These are phyloP conservation scores for Clavispora vitiphila DNA, from an alignment of 805 yeast species.

Conservation along the genomic window DNA sequence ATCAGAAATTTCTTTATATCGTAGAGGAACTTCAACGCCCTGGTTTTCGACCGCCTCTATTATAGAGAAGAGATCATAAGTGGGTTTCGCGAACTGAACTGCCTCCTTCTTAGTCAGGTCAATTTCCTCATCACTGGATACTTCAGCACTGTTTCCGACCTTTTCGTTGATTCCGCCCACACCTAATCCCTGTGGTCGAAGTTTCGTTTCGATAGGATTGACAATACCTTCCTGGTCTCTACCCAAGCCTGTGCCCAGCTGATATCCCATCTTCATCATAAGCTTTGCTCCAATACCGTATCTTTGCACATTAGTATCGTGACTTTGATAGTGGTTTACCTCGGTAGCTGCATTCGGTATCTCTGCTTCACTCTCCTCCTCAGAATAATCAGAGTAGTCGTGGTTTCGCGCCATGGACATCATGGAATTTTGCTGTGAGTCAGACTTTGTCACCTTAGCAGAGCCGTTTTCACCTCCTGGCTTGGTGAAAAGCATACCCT, in stretches of 20 bases:
- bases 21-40: slow-evolving; percentile 32
- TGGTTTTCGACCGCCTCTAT: slow-evolving; percentile 31
- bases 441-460: background rate
- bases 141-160: slow-evolving; percentile 3
- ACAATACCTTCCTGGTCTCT: slow-evolving; percentile 63
- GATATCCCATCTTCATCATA: slow-evolving; percentile 81
- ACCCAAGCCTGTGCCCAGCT: slow-evolving; percentile 84
- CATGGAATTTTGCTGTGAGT: background rate
- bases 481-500: slow-evolving; percentile 1
- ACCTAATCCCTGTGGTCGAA: slow-evolving; percentile 66
- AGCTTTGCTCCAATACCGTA: slow-evolving; percentile 87
- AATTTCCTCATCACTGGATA: slow-evolving; percentile 18
- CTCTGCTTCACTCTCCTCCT: background rate
- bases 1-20: slow-evolving; percentile 32
- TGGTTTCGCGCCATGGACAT: slow-evolving; percentile 1
- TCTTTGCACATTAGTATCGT: slow-evolving; percentile 6
- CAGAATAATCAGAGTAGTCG: slow-evolving; percentile 1
- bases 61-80: slow-evolving; percentile 27
- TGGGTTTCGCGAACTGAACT: slow-evolving; percentile 6
- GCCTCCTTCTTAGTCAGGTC: background rate
- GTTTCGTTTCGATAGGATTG: slow-evolving; percentile 70
- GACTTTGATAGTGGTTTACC: background rate
- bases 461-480: background rate
- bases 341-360: background rate
- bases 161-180: slow-evolving; percentile 58